Percentiles rank a stretch among this genome's conserved stretches.
phyloP scores from a whole-genome alignment of 2,329 filamentous ascomycete species.

The Diaporthe aspalathi region DNA sequence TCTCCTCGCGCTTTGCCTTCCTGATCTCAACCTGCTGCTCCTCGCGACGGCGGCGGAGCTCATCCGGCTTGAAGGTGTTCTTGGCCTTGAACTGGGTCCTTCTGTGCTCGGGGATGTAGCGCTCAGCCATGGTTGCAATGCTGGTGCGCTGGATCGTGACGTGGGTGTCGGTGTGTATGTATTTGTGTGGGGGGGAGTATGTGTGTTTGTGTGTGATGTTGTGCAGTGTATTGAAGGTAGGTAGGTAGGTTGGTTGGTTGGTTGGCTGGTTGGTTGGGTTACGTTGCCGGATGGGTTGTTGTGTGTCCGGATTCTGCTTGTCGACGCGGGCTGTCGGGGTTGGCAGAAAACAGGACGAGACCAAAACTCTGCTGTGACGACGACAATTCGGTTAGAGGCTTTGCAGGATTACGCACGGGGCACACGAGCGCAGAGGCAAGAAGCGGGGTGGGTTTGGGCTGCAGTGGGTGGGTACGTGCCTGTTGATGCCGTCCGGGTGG shows the following conservation, averaged over 20 bases:
- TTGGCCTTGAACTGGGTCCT: conserved; percentile 99
- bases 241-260: conserved; percentile 13
- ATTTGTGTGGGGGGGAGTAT: too few species aligned
- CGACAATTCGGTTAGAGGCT: conserved; percentile 10
- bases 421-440: too few species aligned
- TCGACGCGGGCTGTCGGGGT: conserved; percentile 3
- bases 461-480: conserved; percentile 17
- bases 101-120: conserved; percentile 99
- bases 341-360: background rate
- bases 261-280: conserved; percentile 15
- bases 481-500: conserved; percentile 17
- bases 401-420: background rate
- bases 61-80: conserved; percentile 98
- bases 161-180: background rate
- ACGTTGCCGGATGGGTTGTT: background rate
- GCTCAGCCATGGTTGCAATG: conserved; percentile 85
- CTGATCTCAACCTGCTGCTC: conserved; percentile 99
- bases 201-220: too few species aligned
- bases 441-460: background rate
- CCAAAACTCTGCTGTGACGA: conserved; percentile 14
- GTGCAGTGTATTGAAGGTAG: too few species aligned
- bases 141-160: conserved; percentile 26
- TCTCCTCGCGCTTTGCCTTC: conserved; percentile 98
- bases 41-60: conserved; percentile 96
- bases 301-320: background rate